Conservation (phyloP, 176 grass and related monocot species). For the Alopecurus myosuroides region DNA sequence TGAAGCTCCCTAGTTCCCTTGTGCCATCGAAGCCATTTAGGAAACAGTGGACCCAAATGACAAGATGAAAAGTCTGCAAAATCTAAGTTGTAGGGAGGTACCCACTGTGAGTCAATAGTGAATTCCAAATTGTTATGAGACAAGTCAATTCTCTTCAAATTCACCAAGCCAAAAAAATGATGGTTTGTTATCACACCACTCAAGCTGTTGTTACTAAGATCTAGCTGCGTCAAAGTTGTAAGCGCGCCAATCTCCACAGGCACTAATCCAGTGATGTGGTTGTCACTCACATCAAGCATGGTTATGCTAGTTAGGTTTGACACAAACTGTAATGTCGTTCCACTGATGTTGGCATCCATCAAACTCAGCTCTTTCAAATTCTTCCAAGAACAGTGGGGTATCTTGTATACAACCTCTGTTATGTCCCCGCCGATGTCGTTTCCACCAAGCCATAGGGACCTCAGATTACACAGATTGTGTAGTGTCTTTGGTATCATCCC, state of each 20-base stretch:
- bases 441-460: background rate
- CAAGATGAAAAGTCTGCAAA: background rate
- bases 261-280: background rate
- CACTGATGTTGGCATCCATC: background rate
- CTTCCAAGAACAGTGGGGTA: background rate
- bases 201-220: background rate
- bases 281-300: background rate
- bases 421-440: background rate
- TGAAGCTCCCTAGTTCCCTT: background rate
- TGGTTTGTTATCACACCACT: slow-evolving; percentile 11
- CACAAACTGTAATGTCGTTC: background rate
- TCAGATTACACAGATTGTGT: background rate
- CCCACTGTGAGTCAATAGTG: background rate
- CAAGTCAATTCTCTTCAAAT: background rate
- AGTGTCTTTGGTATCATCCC: background rate
- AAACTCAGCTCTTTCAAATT: background rate
- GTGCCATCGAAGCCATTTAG: background rate
- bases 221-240: background rate
- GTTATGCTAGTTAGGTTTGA: background rate
- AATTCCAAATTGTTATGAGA: background rate
- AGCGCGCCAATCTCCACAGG: background rate
- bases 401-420: background rate
- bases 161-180: background rate
- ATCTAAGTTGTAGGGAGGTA: slow-evolving; percentile 7
- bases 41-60: background rate